Base-by-base conservation (phyloP, 352 stramenopile genomes). In the Halophytophthora batemanensis region DNA sequence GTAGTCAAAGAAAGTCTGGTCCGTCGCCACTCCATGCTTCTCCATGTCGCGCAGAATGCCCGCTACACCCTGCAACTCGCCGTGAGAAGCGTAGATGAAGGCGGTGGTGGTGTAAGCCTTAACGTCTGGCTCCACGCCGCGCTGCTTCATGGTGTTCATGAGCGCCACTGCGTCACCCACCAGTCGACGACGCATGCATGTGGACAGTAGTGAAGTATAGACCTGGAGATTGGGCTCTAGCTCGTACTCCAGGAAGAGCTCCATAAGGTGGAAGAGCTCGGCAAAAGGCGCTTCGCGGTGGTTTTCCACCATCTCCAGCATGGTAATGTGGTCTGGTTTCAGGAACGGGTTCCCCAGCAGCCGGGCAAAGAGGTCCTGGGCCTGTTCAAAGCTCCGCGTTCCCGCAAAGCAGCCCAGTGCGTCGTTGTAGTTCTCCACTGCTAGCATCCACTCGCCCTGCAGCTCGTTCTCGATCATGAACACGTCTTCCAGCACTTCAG, bases 231-330 rank as follows among this genome's bases (percentile, higher is more conserved):
- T 86, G 10, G 79, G 77, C 4, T 43, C 44, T 31, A 92, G 18
- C 1, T 72, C 56, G 47, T 71, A 68, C 31, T 87, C 71, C 6
- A 92, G 61, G 45, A 92, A 88, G 14, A 73, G 44, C 38, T 90
- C 72, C 75, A 92, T 84, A 34, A 90, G 64, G 23, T 71, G 39
- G 47, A 87, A 88, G 38, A 92, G 48, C 11, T 92, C 76, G 11
- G 70, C 58, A 29, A 88, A 74, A 12, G 81, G 60, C 15, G 73
- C 72, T 2, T 83, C 59, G 18, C 70, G 64, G 43, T 92, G 72
- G 35, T 75, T 88, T 46, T 89, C 74, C 17, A 90, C 81, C 63
- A 90, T 78, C 50, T 86, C 70, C 21, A 88, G 53, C 78, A 92
- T 92, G 47, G 81, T 92, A 41, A 87, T 77, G 51, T 82, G 68